phyloP scores from a whole-genome alignment of 148 eudicot genomes.

The Silene conica region DNA sequence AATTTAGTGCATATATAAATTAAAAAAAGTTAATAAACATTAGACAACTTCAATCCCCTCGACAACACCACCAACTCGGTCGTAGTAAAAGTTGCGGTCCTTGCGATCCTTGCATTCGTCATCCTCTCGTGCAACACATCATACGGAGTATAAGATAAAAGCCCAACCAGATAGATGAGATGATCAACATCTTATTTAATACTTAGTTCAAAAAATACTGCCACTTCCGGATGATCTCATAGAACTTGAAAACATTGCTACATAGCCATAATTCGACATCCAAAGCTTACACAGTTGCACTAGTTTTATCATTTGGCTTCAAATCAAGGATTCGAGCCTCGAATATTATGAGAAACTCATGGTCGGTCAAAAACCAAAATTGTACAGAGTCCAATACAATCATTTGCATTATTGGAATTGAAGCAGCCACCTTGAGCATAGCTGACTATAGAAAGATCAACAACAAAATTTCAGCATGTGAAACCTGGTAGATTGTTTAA shows the following conservation, averaged over 20 bases:
- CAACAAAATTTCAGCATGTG: conserved; percentile 22
- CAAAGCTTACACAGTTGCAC: conserved; percentile 7
- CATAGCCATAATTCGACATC: conserved; percentile 14
- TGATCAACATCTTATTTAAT: conserved; percentile 16
- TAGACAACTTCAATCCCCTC: too few relatives aligned
- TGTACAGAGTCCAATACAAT: conserved; percentile 13
- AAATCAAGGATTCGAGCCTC: conserved; percentile 11
- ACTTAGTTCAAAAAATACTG: conserved; percentile 5
- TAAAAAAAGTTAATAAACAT: too few relatives aligned
- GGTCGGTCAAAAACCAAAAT: conserved; percentile 25
- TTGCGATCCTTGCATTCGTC: neutral
- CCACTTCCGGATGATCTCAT: neutral
- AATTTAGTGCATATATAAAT: too few relatives aligned
- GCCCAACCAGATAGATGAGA: neutral
- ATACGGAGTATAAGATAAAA: neutral
- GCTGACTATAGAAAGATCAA: conserved; percentile 21
- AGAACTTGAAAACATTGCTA: conserved; percentile 10
- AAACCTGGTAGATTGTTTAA: conserved; percentile 17
- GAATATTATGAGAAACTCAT: conserved; percentile 12
- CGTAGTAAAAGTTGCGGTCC: too few relatives aligned
- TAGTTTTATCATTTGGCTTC: conserved; percentile 19
- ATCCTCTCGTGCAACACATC: neutral
- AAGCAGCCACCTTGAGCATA: conserved; percentile 24
- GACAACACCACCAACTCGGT: too few relatives aligned
- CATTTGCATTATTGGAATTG: conserved; percentile 30